A percentile compares a stretch with the other conserved stretches of the same genome.
phyloP scores from a whole-genome alignment of 2,329 filamentous ascomycete species.

The Cladosporium oxysporum region DNA sequence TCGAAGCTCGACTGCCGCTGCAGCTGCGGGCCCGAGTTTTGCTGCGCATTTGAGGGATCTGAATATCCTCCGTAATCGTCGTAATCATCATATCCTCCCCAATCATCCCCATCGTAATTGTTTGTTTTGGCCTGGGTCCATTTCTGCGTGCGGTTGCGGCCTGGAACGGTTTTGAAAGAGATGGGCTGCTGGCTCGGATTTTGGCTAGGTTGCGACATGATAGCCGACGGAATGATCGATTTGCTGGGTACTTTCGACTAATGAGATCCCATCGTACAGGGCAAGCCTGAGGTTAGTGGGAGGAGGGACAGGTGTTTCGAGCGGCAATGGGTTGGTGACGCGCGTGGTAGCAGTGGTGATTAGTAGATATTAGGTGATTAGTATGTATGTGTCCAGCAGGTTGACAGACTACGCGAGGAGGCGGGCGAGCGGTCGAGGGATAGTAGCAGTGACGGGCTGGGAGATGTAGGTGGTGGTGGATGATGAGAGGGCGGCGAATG shows the following conservation, averaged over 20 bases:
- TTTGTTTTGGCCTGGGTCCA: constrained; percentile 88
- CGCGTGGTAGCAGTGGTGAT: neutral
- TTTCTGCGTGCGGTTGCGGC: constrained; percentile 86
- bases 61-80: constrained; percentile 57
- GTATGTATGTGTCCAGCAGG: neutral
- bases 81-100: constrained; percentile 69
- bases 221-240: constrained; percentile 1
- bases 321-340: neutral
- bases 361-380: constrained; percentile 12
- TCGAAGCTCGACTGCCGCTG: constrained; percentile 55
- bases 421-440: neutral
- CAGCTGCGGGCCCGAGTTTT: constrained; percentile 29
- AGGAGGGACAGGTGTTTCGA: neutral
- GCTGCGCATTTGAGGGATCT: constrained; percentile 37
- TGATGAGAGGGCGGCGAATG: neutral
- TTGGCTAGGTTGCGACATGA: constrained; percentile 27
- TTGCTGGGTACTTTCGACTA: constrained; percentile 6
- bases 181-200: constrained; percentile 43
- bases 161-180: constrained; percentile 81
- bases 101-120: constrained; percentile 90
- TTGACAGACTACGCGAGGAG: neutral
- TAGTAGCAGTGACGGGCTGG: neutral
- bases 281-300: neutral
- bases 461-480: neutral
- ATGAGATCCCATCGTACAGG: constrained; percentile 6